Base-by-base conservation (phyloP, 179 eudicot species). In the Carnegiea gigantea region DNA sequence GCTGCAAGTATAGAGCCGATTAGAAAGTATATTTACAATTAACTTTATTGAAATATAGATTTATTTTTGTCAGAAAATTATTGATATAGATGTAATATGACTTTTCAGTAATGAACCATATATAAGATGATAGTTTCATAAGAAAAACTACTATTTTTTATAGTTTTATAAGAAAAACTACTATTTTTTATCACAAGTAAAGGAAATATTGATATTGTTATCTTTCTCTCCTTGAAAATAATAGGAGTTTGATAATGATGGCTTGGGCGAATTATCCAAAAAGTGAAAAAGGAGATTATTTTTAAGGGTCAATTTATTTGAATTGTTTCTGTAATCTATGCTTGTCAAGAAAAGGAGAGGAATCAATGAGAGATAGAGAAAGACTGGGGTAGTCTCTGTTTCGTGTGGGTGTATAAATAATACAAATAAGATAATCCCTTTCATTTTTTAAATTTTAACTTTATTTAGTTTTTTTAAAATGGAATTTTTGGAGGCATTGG, bases 351-450 rank as follows among this genome's bases (percentile, higher is more conserved):
- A 72, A 82, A 73, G 79, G 79, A 83, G 82, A 78, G 46, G 70
- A 76, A 82, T 79, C n/a, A 82, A 85, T 59, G 51, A 8, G 53
- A 44, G 44, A 71, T 51, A 13, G 70, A 30, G 36, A 26, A 65
- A 75, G 53, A 74, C 53, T 8, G 46, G 24, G 80, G 75, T 81
- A 82, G 80, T 79, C 72, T 82, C 75, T 75, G 80, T 85, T 85
- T 85, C 87, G 87, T 85, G 85, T 85, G 78, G 87, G 77, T 82
- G 82, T 81, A 82, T 85, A 78, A 78, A 81, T 57, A 75, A 51
- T 51, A 51, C 17, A 51, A 74, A n/a, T 65, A 62, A n/a, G 21
- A 6, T n/a, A 62, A 9, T n/a, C 44, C 9, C 40, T 43, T 57
- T 68, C 38, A 10, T 40, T 12, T 43, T 70, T 57, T 0, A 15